Percentiles rank a stretch among this genome's conserved stretches.
Conservation (phyloP, 2,329 filamentous ascomycete genomes). For the Plenodomus biglobosus region DNA sequence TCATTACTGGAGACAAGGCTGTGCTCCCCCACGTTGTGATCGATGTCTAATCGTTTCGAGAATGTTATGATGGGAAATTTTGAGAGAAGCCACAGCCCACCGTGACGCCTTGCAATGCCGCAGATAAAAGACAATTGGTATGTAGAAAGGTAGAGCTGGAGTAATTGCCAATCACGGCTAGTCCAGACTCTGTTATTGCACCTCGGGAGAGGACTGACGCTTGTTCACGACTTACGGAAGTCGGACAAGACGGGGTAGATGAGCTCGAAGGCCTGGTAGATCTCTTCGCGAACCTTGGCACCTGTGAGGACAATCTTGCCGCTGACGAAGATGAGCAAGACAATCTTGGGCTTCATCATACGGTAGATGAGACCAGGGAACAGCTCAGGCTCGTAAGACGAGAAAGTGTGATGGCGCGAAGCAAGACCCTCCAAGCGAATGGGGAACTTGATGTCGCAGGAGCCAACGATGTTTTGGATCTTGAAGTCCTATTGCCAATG, state of each 20-base stretch:
- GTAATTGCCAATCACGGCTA: slow-evolving; percentile 1
- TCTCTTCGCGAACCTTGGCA: slow-evolving; percentile 97
- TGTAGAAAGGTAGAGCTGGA: slow-evolving; percentile 18
- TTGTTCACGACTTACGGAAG: slow-evolving; percentile 62
- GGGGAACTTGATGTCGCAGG: slow-evolving; percentile 99
- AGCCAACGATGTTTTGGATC: slow-evolving; percentile 95
- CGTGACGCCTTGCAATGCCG: slow-evolving; percentile 46
- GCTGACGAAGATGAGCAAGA: slow-evolving; percentile 94
- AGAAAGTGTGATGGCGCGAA: slow-evolving; percentile 95
- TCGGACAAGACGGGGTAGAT: slow-evolving; percentile 48
- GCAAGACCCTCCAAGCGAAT: slow-evolving; percentile 95
- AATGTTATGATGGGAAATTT: slow-evolving; percentile 30
- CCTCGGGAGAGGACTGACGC: slow-evolving; percentile 3
- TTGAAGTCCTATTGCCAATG: slow-evolving; percentile 72
- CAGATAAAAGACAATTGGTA: slow-evolving; percentile 24
- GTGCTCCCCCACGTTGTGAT: slow-evolving; percentile 23
- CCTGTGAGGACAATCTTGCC: slow-evolving; percentile 98
- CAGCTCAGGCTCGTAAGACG: slow-evolving; percentile 92
- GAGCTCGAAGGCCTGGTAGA: slow-evolving; percentile 54
- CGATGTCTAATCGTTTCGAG: slow-evolving; percentile 36
- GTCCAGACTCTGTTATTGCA: neutral
- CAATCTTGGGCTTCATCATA: slow-evolving; percentile 99
- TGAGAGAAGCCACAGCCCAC: slow-evolving; percentile 27
- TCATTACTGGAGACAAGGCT: slow-evolving; percentile 32
- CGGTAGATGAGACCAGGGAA: slow-evolving; percentile 99